These are phyloP conservation scores for Phaeosphaeria sp. DNA, from an alignment of 2,329 filamentous ascomycete genomes.

Conservation along the genomic window DNA sequence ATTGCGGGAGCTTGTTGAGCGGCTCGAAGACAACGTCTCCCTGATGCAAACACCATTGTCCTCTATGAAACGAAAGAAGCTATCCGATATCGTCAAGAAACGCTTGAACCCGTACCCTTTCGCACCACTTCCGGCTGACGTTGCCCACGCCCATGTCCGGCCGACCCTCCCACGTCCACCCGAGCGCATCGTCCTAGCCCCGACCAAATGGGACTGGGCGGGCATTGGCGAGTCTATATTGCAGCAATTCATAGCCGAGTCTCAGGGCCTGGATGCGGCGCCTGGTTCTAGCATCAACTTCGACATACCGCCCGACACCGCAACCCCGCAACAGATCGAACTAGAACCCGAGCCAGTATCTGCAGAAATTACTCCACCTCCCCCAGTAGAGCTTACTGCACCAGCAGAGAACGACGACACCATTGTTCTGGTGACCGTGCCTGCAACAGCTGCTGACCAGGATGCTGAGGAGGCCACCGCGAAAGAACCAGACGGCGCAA, in stretches of 20 bases:
- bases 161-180: constrained; percentile 32
- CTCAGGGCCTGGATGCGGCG: constrained; percentile 37
- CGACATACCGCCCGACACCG: constrained; percentile 44
- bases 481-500: constrained; percentile 22
- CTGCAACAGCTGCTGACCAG: not conserved
- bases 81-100: constrained; percentile 60
- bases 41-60: constrained; percentile 58
- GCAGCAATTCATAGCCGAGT: constrained; percentile 51
- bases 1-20: constrained; percentile 51
- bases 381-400: constrained; percentile 10
- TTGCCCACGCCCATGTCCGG: constrained; percentile 27
- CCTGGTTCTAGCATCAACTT: constrained; percentile 53
- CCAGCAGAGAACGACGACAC: constrained; percentile 10
- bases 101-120: constrained; percentile 61
- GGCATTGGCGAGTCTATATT: constrained; percentile 58
- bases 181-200: constrained; percentile 45
- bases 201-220: constrained; percentile 53
- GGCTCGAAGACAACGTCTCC: constrained; percentile 63
- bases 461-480: constrained; percentile 26
- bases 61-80: constrained; percentile 56
- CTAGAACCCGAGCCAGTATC: constrained; percentile 9
- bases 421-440: not conserved
- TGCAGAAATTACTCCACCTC: constrained; percentile 9
- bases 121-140: constrained; percentile 45
- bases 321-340: constrained; percentile 24